Base-by-base conservation (phyloP, 2,329 filamentous ascomycete genomes). In the Triangularia setosa region DNA sequence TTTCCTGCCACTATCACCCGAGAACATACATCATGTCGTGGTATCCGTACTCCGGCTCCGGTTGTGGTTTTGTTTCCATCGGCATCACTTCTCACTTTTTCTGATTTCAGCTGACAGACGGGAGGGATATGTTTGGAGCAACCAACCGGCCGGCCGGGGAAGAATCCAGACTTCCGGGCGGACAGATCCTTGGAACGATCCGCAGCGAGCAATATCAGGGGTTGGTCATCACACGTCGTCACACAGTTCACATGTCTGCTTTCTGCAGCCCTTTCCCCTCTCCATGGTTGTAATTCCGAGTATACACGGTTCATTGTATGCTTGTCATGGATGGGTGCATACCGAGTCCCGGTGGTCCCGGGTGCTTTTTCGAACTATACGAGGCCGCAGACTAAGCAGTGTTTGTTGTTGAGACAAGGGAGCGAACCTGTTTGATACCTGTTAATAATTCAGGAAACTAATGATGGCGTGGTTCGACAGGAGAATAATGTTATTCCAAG, bases 61-160 rank as follows among this genome's bases (percentile, higher is more conserved):
- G 40, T 48, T 48, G n/a, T 48, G 40, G 40, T 48, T 48, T 48
- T 21, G 3, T 27, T 27, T 14, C 53, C 9, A 28, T 27, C 11
- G 1, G 1, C 44, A 59, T 59, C 30, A 59, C 30, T 23, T 44
- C 30, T 44, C 57, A 44, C n/a, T 44, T 48, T 48, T 25, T 40
- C 30, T 44, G 16, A 44, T 23, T 48, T 59, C 57, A 59, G 57
- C 30, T 59, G 57, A 59, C 30, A 18, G 30, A 33, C 40, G n/a
- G 40, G 30, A 33, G n/a, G 40, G 7, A 35, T 44, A 44, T 44
- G 35, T 44, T 44, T 44, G n/a, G n/a, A 14, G 30, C 12, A 48
- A 21, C 57, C 28, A 35, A 59, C 57, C 57, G 48, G 14, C n/a
- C 55, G 27, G 27, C 24, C 58, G 58, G 58, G 35, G 58, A 60